Evolutionary conservation across 2,329 filamentous ascomycete species (phyloP), one percentile per base, ranked within the genome.

Genomic region (Penicillium crustosum): DNA sequence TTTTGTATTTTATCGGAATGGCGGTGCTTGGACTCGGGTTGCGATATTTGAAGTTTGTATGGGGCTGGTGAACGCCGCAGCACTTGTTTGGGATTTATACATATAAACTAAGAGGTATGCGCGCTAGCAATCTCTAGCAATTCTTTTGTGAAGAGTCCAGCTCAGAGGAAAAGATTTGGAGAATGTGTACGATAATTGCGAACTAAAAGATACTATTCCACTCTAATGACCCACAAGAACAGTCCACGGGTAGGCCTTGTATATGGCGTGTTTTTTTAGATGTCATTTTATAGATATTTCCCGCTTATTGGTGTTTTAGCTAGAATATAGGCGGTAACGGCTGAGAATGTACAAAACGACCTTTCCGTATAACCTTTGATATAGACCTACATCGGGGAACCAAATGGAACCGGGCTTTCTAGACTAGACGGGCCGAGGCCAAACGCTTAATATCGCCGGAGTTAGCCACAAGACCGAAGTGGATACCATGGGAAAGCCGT

Each of bases 1-100:
- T 5, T 56, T 39, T 17, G 43, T 61, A 2, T 56, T 59, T 29
- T 52, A 59, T 45, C 23, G 38, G 17, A 50, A 49, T 44, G 49
- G 49, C 2, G 53, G 48, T 17, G 41, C 44, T 27, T 59, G 53
- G 53, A 29, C 33, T 13, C 42, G 39, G 36, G 43, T 49, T 44
- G 44, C 53, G 10, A 27, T 38, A 4, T 59, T 52, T 31, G 57
- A 56, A 17, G 23, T 31, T 6, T 36, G 31, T 6, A 53, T 57
- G 53, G 49, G 42, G 35, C n/a, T 42, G 2, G 29, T 47, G 25
- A 51, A 39, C 41, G 47, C 49, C 39, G 39, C 43, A 33, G 49
- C 57, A 13, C 33, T 57, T 41, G 10, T 42, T 10, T 59, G 44
- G 57, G 49, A 53, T 25, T 13, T 21, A n/a, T 59, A 8, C 6